These are phyloP conservation scores for Kingdonia uniflora DNA, from an alignment of 164 flowering plant species.

Conservation along the genomic window DNA sequence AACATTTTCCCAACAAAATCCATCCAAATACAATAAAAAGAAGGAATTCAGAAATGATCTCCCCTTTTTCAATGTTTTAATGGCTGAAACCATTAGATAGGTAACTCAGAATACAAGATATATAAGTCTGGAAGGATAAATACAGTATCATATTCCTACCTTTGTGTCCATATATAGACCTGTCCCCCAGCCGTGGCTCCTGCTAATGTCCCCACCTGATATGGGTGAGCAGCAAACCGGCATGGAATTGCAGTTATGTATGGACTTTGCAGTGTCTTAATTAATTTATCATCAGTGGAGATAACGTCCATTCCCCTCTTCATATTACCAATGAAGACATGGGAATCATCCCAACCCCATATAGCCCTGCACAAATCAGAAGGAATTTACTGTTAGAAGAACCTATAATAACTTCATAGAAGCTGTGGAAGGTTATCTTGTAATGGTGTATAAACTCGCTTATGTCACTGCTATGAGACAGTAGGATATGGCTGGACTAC, in stretches of 20 bases:
- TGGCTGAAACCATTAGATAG: too few species aligned
- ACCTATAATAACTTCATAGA: too few species aligned
- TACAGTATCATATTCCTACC: background rate
- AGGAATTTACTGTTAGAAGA: background rate
- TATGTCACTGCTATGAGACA: too few species aligned
- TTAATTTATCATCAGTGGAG: slow-evolving; percentile 24
- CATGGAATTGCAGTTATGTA: slow-evolving; percentile 72
- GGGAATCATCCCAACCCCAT: slow-evolving; percentile 97
- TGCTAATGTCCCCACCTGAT: slow-evolving; percentile 60
- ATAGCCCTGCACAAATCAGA: slow-evolving; percentile 44
- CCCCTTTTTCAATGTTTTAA: too few species aligned
- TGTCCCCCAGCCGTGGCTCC: slow-evolving; percentile 78
- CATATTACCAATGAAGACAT: slow-evolving; percentile 67
- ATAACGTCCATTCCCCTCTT: slow-evolving; percentile 72
- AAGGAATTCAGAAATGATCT: too few species aligned
- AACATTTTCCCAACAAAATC: too few species aligned
- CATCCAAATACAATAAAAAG: too few species aligned
- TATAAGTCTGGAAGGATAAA: too few species aligned
- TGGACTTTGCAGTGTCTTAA: slow-evolving; percentile 38
- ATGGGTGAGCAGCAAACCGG: slow-evolving; percentile 68
- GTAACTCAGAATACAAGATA: too few species aligned
- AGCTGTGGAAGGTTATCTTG: too few species aligned
- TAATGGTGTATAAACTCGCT: too few species aligned
- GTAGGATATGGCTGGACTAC: too few species aligned
- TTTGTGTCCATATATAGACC: slow-evolving; percentile 56